Evolutionary conservation across 306 rosid genomes (phyloP), one percentile per base, ranked within the genome.

Genomic region (Inga leiocalycina): DNA sequence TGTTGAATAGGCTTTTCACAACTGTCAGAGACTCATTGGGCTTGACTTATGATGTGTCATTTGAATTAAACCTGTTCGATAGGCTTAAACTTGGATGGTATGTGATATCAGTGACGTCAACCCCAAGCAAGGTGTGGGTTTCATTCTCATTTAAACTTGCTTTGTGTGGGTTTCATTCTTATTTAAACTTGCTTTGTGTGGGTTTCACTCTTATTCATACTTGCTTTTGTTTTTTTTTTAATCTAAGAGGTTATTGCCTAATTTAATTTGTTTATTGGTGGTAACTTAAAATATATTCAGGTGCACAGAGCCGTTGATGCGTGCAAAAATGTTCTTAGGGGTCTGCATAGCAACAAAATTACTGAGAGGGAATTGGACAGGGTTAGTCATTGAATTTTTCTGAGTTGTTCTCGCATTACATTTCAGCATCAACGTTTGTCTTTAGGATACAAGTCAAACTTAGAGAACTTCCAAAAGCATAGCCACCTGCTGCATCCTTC

Each of bases 301-400:
- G 97, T 92, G 59, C 93, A 94, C 84, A 96, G 94, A 91, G 99
- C 98, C 67, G 99, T 96, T 72, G 98, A 94, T 77, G 98, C 99
- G 56, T 94, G 99, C 93, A 96, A 96, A 88, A 94, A 83, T 81
- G 99, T 96, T 86, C 94, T 96, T 44, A 92, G 97, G 91, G 97
- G 99, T 76, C 71, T 96, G 87, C 97, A 91, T 85, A 87, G 97
- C 92, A 94, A 92, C 92, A 86, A 87, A 87, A 87, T 96, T 82
- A 89, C 97, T n/a, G 93, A 86, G 76, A 90, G 97, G 90, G 98
- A 96, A 87, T 86, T 96, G 92, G 99, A 96, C 91, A 90, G 98
- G 97, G 99, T 96, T 85, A 81, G 97, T 88, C 77, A 44, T 72
- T 69, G 76, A 66, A 82, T 71, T 71, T 64, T 69, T 59, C 62